These are phyloP conservation scores for Aspergillus persii DNA, from an alignment of 2,329 filamentous ascomycete genomes.

Conservation along the genomic window DNA sequence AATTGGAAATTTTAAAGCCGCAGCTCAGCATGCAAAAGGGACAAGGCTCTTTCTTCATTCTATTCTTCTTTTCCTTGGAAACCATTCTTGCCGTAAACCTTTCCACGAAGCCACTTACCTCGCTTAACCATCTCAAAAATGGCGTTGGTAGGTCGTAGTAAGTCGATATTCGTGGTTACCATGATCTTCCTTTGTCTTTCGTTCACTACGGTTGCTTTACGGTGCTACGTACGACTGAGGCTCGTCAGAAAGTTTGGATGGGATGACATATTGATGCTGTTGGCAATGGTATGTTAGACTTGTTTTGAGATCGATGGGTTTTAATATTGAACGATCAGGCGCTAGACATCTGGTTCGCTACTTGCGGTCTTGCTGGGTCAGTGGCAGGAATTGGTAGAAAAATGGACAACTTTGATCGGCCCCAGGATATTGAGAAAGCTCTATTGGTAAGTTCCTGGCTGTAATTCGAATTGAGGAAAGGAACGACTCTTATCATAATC, in stretches of 20 bases:
- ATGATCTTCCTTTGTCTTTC: constrained; percentile 25
- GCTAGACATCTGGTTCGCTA: constrained; percentile 27
- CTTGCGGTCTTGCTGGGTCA: constrained; percentile 30
- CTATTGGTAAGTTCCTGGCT: constrained; percentile 1
- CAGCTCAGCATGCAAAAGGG: too few relatives aligned
- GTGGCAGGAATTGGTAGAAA: constrained; percentile 27
- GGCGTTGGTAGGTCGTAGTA: constrained; percentile 25
- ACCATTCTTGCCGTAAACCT: too few relatives aligned
- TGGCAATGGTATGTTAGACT: constrained; percentile 28
- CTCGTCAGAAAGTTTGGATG: constrained; percentile 33
- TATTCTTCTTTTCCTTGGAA: too few relatives aligned
- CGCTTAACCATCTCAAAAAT: background rate
- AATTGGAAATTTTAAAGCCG: too few relatives aligned
- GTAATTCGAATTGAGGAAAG: background rate
- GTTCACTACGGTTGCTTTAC: constrained; percentile 25
- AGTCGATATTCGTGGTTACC: constrained; percentile 26
- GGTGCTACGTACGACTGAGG: constrained; percentile 31
- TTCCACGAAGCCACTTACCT: too few relatives aligned
- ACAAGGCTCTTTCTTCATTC: too few relatives aligned
- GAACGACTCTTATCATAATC: background rate
- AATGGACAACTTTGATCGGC: constrained; percentile 6
- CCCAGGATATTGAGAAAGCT: background rate
- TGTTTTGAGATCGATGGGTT: background rate
- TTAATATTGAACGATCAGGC: constrained; percentile 14
- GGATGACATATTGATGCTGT: constrained; percentile 34